Evolutionary conservation across 495 filamentous ascomycete genomes (phyloP), one percentile per base, ranked within the genome.

Genomic region (Aspergillus conjunctus): DNA sequence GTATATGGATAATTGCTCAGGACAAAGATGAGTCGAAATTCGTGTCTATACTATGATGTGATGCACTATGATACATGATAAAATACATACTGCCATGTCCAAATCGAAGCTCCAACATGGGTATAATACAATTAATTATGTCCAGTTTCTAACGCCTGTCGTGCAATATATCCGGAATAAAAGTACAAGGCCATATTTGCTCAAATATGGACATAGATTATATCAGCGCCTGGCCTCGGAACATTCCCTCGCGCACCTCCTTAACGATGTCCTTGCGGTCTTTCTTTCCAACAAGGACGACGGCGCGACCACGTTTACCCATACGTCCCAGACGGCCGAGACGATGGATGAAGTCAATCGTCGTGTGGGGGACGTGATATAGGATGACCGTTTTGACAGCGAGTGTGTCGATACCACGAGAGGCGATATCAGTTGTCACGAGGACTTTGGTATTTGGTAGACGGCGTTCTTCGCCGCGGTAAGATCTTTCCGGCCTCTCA

Each of bases 321-420:
- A 98, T 97, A 32, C 94, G 82, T 17, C 94, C 94, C 0, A 92
- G 90, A 64, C 94, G 81, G 51, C 94, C 94, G 20, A 98, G 81
- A 18, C 95, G 88, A 71, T 98, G 94, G 68, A 98, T 96, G 67
- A 98, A 97, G 76, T 98, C 94, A 59, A 98, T 91, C 0, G 92
- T 94, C 2, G 88, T 93, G 68, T 97, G 93, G 9, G 94, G 94
- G 22, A 98, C 93, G 72, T 98, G 92, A 71, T 95, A 97, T 30
- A 98, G 75, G 48, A 98, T 84, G 12, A 98, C 93, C 60, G 93
- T 91, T 59, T 90, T 82, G 8, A 98, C 92, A 6, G 90, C 89
- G n/a, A 96, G 71, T 0, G 94, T 98, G 68, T 98, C 94, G 63
- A 98, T 94, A 54, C 94, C 94, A 62, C 94, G 80, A 17, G 92